Evolutionary conservation across 2,329 filamentous ascomycete species (phyloP).

Genomic region (Claviceps fusiformis): DNA sequence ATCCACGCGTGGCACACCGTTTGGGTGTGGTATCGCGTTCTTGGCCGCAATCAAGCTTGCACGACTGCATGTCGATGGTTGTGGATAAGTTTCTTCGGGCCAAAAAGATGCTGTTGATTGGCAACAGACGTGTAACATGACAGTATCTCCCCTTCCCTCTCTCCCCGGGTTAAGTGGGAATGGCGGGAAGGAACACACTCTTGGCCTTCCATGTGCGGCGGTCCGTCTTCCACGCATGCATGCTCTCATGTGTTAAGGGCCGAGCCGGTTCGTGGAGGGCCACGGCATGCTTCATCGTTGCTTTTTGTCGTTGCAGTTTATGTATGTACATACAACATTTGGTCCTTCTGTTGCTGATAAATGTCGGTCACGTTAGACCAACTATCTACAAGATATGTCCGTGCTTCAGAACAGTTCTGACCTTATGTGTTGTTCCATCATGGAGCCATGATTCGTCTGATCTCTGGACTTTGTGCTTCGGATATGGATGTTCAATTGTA

Average conservation of each 20-base stretch:
- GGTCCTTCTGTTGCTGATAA: background rate
- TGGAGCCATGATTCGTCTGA: no score
- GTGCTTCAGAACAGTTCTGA: no score
- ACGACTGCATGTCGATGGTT: background rate
- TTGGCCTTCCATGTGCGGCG: slow-evolving; percentile 13
- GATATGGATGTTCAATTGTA: no score
- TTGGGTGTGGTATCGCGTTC: background rate
- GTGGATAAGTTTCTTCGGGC: background rate
- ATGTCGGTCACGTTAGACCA: no score
- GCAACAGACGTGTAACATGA: background rate
- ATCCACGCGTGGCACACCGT: background rate
- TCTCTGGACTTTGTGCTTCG: no score
- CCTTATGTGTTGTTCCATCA: no score
- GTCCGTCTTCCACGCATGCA: slow-evolving; percentile 13
- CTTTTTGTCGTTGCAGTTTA: background rate
- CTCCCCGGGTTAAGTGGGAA: background rate
- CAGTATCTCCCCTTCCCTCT: no score
- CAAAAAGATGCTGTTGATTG: background rate
- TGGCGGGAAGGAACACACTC: slow-evolving; percentile 1
- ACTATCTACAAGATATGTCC: no score
- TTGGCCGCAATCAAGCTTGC: background rate
- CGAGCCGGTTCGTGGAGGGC: slow-evolving; percentile 8
- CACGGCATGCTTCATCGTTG: background rate
- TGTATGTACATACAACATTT: background rate
- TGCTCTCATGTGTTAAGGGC: slow-evolving; percentile 5